Conservation (phyloP, 2,329 filamentous ascomycete genomes). For the Ascochyta rabiei region DNA sequence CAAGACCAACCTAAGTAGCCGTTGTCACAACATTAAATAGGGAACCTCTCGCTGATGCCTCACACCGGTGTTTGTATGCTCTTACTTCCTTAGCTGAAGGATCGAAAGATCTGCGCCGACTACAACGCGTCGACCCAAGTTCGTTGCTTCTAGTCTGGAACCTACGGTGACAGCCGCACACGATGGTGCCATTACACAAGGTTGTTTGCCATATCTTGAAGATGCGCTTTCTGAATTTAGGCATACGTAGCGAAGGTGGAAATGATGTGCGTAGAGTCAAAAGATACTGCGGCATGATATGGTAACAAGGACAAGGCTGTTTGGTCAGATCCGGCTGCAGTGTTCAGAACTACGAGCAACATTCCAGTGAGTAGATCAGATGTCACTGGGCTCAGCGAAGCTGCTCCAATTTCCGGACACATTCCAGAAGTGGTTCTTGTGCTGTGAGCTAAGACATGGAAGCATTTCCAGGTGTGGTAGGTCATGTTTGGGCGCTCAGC, state of each 20-base stretch:
- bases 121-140: background rate
- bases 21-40: slow-evolving; percentile 3
- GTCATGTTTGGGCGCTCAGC: slow-evolving; percentile 1
- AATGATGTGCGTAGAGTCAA: slow-evolving; percentile 3
- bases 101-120: background rate
- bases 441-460: background rate
- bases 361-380: background rate
- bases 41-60: background rate
- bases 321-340: background rate
- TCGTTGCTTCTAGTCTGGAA: slow-evolving; percentile 3
- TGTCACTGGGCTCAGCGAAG: background rate
- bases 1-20: background rate
- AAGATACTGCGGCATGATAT: background rate
- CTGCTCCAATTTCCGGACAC: no score
- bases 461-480: background rate
- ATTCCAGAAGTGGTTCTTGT: slow-evolving; percentile 4
- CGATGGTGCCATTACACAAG: slow-evolving; percentile 1
- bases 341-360: background rate
- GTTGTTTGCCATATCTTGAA: background rate
- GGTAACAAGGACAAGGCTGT: background rate
- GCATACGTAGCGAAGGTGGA: slow-evolving; percentile 13
- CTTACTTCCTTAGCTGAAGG: background rate
- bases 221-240: slow-evolving; percentile 7
- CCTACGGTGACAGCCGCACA: background rate
- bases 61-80: background rate